Evolutionary conservation across 768 basidiomycete genomes (phyloP), one percentile per base, ranked within the genome.

Genomic region (Russula olivacea): DNA sequence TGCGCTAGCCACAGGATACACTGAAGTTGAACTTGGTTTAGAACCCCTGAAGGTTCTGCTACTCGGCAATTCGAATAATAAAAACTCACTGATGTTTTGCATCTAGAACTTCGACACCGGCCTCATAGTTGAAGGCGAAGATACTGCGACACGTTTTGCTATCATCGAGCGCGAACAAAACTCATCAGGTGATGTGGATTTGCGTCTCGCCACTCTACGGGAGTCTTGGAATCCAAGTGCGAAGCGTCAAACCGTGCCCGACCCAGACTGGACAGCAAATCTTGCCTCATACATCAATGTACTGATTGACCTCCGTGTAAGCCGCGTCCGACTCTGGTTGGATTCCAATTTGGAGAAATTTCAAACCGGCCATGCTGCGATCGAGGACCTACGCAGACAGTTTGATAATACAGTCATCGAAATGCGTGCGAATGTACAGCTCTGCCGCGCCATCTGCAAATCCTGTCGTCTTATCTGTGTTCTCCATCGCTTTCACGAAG

Each of bases 51-150:
- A 81, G 76, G 85, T 83, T 21, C 54, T 53, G 2, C 25, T 21
- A 28, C 7, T 58, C 21, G 9, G 6, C 21, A 34, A 28, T 19
- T 2, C 8, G 19, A 28, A 40, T 12, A 3, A n/a, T 17, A 23
- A 19, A 12, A 19, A 12, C 6, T 48, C 14, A 19, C 47, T 55
- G 49, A 51, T 17, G 6, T 5, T 6, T 8, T 1, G 8, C 7
- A 9, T 11, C 45, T 43, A 83, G 84, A 83, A 84, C 66, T 66
- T 84, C 56, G 83, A 85, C 59, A 81, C 79, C 12, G 79, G 82
- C 62, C 50, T 70, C 4, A 63, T 71, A 1, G 73, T 85, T n/a
- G 74, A 76, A 1, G 56, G 66, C n/a, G 63, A 71, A 4, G 81
- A 82, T 65, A 75, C 76, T 3, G 14, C 56, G 0, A 63, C 75